These are phyloP conservation scores for Wallacemonas sp. DNA, from an alignment of 208 protist species.

Conservation along the genomic window DNA sequence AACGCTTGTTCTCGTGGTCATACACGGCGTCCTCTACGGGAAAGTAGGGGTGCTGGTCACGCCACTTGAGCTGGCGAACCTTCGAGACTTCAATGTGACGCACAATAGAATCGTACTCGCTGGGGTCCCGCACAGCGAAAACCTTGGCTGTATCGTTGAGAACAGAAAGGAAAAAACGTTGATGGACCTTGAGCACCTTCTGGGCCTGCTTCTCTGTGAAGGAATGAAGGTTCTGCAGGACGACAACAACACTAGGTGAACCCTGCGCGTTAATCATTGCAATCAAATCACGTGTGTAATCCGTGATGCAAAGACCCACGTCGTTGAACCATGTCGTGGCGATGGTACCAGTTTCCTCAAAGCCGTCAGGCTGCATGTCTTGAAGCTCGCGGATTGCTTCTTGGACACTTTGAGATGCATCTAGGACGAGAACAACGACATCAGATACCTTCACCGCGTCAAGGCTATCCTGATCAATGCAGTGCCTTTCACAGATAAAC, in stretches of 20 bases:
- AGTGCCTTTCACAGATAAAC: constrained; percentile 79
- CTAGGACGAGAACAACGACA: constrained; percentile 75
- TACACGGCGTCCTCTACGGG: constrained; percentile 60
- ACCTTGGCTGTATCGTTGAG: constrained; percentile 77
- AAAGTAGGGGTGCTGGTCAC: constrained; percentile 86
- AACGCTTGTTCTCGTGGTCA: constrained; percentile 36
- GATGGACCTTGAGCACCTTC: constrained; percentile 82
- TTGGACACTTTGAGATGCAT: constrained; percentile 81
- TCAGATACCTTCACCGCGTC: constrained; percentile 85
- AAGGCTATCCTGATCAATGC: constrained; percentile 79
- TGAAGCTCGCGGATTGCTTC: constrained; percentile 77
- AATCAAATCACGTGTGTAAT: constrained; percentile 82
- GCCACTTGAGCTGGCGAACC: constrained; percentile 70
- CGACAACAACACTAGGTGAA: constrained; percentile 62
- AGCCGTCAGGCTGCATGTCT: constrained; percentile 24
- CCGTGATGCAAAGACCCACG: constrained; percentile 84
- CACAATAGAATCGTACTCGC: constrained; percentile 46
- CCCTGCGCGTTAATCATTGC: constrained; percentile 77
- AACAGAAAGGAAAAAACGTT: constrained; percentile 84
- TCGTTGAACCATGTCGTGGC: constrained; percentile 86
- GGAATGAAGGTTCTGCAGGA: constrained; percentile 80
- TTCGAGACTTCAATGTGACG: constrained; percentile 76
- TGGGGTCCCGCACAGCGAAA: constrained; percentile 39
- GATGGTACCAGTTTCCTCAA: constrained; percentile 45
- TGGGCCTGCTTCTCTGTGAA: constrained; percentile 70